A percentile compares a stretch with the other conserved stretches of the same genome.
phyloP scores from a whole-genome alignment of 352 stramenopile species.

The Phytophthora fragariaefolia region DNA sequence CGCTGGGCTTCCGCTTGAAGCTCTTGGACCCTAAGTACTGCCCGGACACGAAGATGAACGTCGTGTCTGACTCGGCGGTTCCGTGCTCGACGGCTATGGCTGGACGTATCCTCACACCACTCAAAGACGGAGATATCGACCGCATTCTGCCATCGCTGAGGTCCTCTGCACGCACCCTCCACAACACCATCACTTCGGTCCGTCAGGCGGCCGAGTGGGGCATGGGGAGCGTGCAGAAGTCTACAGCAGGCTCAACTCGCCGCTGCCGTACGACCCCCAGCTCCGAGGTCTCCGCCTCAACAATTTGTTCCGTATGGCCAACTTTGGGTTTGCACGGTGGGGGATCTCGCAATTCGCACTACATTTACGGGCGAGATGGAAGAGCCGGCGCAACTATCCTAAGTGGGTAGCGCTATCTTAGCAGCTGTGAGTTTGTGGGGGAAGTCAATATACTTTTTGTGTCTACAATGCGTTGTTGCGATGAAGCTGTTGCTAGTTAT shows the following conservation, averaged over 20 bases:
- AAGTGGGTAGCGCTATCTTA: no score
- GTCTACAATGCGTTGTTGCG: neutral
- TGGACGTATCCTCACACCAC: neutral
- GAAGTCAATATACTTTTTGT: neutral
- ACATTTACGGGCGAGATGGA: neutral
- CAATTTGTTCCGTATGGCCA: neutral
- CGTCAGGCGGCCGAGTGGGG: neutral
- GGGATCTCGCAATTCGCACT: neutral
- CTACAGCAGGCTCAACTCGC: neutral
- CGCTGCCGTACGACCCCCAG: neutral
- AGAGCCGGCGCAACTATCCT: no score
- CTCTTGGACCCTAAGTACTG: neutral
- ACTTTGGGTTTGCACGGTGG: neutral
- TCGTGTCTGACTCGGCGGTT: neutral
- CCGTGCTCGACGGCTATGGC: neutral
- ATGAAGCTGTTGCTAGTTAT: neutral
- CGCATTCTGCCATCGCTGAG: neutral
- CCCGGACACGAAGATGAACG: neutral
- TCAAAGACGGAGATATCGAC: neutral
- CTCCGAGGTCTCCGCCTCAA: neutral
- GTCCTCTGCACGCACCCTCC: neutral
- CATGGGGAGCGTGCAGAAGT: neutral
- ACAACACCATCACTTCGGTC: neutral
- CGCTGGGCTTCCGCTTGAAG: neutral
- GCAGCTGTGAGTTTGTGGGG: neutral